phyloP scores from a whole-genome alignment of 352 stramenopile genomes.

The Globisporangium cederbergense region DNA sequence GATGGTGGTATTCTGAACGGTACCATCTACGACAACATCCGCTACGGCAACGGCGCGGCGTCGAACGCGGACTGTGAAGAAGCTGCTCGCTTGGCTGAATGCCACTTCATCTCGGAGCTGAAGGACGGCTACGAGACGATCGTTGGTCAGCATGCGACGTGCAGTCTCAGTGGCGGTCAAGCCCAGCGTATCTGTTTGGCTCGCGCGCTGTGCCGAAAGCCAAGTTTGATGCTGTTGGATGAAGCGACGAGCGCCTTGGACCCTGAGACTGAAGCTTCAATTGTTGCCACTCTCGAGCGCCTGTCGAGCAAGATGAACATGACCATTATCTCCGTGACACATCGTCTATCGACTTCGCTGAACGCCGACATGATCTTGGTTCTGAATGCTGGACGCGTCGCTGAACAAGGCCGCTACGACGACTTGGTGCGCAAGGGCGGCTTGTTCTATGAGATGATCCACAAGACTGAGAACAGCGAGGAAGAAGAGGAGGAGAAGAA shows the following conservation, averaged over 20 bases:
- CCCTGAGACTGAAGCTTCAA: constrained; percentile 82
- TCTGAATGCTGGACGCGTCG: constrained; percentile 68
- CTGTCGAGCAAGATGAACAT: constrained; percentile 84
- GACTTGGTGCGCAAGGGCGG: constrained; percentile 60
- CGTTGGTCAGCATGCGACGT: constrained; percentile 84
- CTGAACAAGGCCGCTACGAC: constrained; percentile 78
- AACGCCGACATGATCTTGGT: constrained; percentile 85
- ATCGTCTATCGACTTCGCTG: constrained; percentile 77
- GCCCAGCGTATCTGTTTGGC: constrained; percentile 85
- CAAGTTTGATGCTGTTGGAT: constrained; percentile 78
- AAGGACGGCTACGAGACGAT: constrained; percentile 83
- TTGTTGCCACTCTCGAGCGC: constrained; percentile 77
- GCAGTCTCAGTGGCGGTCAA: constrained; percentile 82
- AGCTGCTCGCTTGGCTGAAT: constrained; percentile 74
- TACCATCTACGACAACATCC: constrained; percentile 87
- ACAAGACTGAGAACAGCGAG: constrained; percentile 58
- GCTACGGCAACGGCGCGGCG: constrained; percentile 69
- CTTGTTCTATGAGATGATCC: constrained; percentile 84
- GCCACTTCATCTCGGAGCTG: constrained; percentile 78
- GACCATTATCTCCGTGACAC: constrained; percentile 88
- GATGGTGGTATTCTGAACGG: constrained; percentile 86
- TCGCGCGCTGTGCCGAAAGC: constrained; percentile 73
- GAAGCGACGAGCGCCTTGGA: constrained; percentile 87
- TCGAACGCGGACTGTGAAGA: constrained; percentile 82
- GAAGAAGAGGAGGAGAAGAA: constrained; percentile 41